Percentiles rank a stretch among this genome's conserved stretches.
These are phyloP conservation scores for Mycena crocata DNA, from an alignment of 768 basidiomycete genomes.

Conservation along the genomic window DNA sequence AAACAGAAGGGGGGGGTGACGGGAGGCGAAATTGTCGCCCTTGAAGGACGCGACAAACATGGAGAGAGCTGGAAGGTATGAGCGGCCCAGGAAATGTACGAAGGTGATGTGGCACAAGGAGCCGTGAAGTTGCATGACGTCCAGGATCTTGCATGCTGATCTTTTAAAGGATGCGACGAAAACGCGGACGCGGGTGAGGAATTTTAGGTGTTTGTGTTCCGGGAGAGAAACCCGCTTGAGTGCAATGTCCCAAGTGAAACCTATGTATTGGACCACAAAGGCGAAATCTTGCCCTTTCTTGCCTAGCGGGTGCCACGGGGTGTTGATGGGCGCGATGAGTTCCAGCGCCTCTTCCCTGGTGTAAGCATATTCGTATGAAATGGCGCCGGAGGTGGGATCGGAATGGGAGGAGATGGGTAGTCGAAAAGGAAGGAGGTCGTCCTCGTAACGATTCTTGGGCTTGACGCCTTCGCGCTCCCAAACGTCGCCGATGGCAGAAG, in stretches of 20 bases:
- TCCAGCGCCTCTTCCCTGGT: slow-evolving; percentile 18
- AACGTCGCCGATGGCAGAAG: slow-evolving; percentile 43
- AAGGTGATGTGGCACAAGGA: slow-evolving; percentile 13
- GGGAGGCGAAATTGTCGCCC: too few species aligned
- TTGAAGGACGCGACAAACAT: not conserved
- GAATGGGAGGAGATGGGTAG: slow-evolving; percentile 6
- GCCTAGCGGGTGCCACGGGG: not conserved
- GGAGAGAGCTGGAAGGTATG: slow-evolving; percentile 4
- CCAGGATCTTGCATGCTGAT: not conserved
- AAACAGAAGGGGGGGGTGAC: too few species aligned
- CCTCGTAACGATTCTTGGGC: slow-evolving; percentile 42
- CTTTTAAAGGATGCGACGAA: not conserved
- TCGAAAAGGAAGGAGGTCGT: slow-evolving; percentile 43
- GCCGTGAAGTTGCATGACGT: slow-evolving; percentile 8
- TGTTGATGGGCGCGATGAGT: slow-evolving; percentile 21
- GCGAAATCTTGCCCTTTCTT: not conserved
- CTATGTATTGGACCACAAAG: not conserved
- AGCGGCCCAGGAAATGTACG: not conserved
- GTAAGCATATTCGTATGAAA: not conserved
- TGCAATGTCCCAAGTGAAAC: not conserved
- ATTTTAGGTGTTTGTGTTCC: slow-evolving; percentile 30
- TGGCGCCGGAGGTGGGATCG: not conserved
- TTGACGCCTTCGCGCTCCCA: slow-evolving; percentile 34
- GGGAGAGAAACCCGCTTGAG: not conserved
- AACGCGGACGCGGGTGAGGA: slow-evolving; percentile 5